Evolutionary conservation across 495 filamentous ascomycete species (phyloP), one percentile per base, ranked within the genome.

Genomic region (Astrothelium macrocarpum): DNA sequence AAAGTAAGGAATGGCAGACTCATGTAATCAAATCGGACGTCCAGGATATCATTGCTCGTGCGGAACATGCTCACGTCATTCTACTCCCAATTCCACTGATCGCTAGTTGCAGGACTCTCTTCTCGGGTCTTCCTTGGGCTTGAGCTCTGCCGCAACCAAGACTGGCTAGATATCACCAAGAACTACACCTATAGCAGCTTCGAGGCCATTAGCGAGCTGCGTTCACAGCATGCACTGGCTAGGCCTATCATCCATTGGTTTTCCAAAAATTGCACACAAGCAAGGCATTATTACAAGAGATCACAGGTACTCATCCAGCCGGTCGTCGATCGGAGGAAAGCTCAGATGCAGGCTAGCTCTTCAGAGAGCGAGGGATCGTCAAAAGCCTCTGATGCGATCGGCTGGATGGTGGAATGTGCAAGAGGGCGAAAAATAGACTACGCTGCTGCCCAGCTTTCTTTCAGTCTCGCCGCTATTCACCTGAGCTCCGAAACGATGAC

Each of bases 121-220:
- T 76, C 78, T 7, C 69, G 75, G 26, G 71, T 80, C n/a, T 82
- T 82, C 62, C 66, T 80, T 10, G 81, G 81, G 28, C 66, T 64
- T 0, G 68, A 71, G 0, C 61, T 81, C 18, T 79, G 78, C 63
- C 75, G 76, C 7, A 75, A 82, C 62, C 68, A 68, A 11, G 71
- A 73, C 0, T 77, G 79, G 69, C 70, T 81, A 4, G 67, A 71
- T 7, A 67, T 74, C 2, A 73, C 73, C 1, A 72, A 76, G 59
- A 69, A 70, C 3, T 83, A 78, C 63, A 77, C 78, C 1, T 60
- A 73, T 11, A 72, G 72, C 59, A 61, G 78, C 5, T 76, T 78
- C 11, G 42, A 74, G 16, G 71, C 64, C 5, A 66, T 71, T 1
- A 66, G 63, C 9, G 36, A 74, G 0, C 67, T 84, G 16, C 71